Percentiles rank a stretch among this genome's conserved stretches.
phyloP scores from a whole-genome alignment of 2,329 filamentous ascomycete genomes.

The Verruconis gallopava region DNA sequence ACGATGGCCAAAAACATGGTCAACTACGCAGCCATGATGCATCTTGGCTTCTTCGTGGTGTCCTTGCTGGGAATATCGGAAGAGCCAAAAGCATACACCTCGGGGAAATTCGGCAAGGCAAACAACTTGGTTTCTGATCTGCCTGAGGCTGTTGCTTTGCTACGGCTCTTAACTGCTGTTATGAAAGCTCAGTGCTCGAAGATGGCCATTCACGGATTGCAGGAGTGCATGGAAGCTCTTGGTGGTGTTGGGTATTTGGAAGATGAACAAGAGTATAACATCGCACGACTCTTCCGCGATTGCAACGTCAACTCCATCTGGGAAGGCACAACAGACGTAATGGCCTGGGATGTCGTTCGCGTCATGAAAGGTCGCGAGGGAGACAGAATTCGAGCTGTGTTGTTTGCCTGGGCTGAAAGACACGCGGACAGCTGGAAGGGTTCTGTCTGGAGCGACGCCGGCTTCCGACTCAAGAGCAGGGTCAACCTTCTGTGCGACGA shows the following conservation, averaged over 20 bases:
- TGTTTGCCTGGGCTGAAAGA: not conserved
- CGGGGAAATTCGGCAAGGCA: conserved; percentile 10
- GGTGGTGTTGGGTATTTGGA: conserved; percentile 55
- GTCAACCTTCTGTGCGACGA: conserved; percentile 11
- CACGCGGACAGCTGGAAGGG: conserved; percentile 8
- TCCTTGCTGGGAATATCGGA: conserved; percentile 44
- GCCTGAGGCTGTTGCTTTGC: conserved; percentile 26
- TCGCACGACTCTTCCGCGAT: conserved; percentile 54
- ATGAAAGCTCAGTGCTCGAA: conserved; percentile 47
- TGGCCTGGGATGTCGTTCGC: conserved; percentile 41
- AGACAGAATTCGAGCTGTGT: conserved; percentile 10
- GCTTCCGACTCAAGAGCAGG: conserved; percentile 10
- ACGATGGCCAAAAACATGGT: conserved; percentile 44
- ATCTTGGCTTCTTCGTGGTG: conserved; percentile 41
- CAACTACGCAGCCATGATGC: conserved; percentile 44
- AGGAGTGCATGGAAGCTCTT: conserved; percentile 49
- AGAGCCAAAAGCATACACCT: conserved; percentile 17
- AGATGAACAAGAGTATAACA: conserved; percentile 50
- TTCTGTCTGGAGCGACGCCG: conserved; percentile 8
- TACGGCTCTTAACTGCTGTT: conserved; percentile 47
- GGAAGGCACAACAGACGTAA: conserved; percentile 62
- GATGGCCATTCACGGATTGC: conserved; percentile 36
- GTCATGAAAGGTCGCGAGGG: conserved; percentile 24
- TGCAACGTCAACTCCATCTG: conserved; percentile 52
- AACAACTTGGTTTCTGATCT: conserved; percentile 15